Evolutionary conservation across 2,329 filamentous ascomycete species (phyloP), one percentile per base, ranked within the genome.

Genomic region (Neurospora crassa): DNA sequence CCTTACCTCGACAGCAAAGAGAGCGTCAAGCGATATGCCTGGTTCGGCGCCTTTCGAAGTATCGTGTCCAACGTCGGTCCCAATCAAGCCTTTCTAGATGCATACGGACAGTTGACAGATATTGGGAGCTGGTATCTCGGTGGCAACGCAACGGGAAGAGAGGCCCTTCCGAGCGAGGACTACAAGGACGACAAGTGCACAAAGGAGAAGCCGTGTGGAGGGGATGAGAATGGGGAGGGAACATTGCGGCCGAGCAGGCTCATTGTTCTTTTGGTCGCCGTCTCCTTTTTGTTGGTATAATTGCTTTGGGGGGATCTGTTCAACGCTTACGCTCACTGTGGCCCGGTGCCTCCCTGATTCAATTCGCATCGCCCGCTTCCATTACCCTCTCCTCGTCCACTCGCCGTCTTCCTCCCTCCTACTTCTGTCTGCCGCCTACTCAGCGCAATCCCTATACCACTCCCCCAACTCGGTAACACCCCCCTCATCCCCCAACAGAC

Each of bases 101-200:
- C 87, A 59, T 83, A 87, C 18, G 92, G 92, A 59, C 78, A 88
- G 73, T 81, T 95, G 74, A 94, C 92, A 1, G 88, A 92, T 75
- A 91, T 95, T 74, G 92, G 92, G 0, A 84, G 86, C 2, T 91
- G 90, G 89, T 95, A 94, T 79, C 79, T 95, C 29, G 88, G 92
- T 0, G 79, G 82, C 7, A 76, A 75, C 11, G 82, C 82, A 0
- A 86, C 84, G 1, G 84, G 83, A 0, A 71, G 70, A 24, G 63
- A 37, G 40, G 70, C 73, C 6, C 63, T 71, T 42, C 70, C 70
- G 11, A 69, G 34, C 12, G 70, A 37, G 34, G 53, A 63, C 0
- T 63, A 68, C 43, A 68, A 43, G 10, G 70, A 45, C 1, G 68
- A 45, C 16, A 41, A 29, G 10, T 74, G 73, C 71, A 73, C 73